Evolutionary conservation across 1,284 basidiomycete genomes (phyloP), one percentile per base, ranked within the genome.

Genomic region (Pseudozyma pruni): DNA sequence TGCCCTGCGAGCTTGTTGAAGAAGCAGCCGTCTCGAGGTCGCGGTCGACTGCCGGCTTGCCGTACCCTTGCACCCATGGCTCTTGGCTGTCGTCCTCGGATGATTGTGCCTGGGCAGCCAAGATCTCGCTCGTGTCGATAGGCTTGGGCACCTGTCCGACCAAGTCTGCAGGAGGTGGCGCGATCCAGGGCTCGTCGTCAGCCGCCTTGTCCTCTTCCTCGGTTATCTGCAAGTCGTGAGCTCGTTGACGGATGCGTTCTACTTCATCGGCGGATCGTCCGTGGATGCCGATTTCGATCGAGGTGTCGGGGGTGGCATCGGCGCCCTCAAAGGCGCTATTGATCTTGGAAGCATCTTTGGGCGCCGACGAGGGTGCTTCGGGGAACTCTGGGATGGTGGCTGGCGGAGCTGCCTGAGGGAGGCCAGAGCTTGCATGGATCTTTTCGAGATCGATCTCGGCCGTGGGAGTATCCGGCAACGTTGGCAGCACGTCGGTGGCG

Each of bases 241-340:
- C 71, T 22, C 57, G 49, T 41, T 53, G 60, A 23, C 66, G 60
- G 35, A 70, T 59, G 23, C 45, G 51, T 32, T 67, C 72, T 16
- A 76, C 45, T 13, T 76, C 70, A 19, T 54, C 61, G 7, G 74
- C 63, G 2, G 74, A 74, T 16, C 54, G 61, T 37, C 60, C 68
- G 7, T 72, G 56, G 8, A 75, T 60, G 39, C 72, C 74, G 27
- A 76, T 76, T 39, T 76, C 74, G 45, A 76, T 60, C 19, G 69
- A 72, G 4, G 62, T 67, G 39, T 72, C 70, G 4, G 60, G 57
- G 11, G 60, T 66, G 13, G 51, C 51, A 10, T 62, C 46, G 13
- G 50, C 32, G 10, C 16, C 19, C 11, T 61, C 63, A 22, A 56
- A 55, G 33, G 48, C 53, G 22, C 35, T 52, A n/a, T 40, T 61